A percentile compares a stretch with the other conserved stretches of the same genome.
These are phyloP conservation scores for Cylindrodendrum hubeiense DNA, from an alignment of 2,329 filamentous ascomycete genomes.

Conservation along the genomic window DNA sequence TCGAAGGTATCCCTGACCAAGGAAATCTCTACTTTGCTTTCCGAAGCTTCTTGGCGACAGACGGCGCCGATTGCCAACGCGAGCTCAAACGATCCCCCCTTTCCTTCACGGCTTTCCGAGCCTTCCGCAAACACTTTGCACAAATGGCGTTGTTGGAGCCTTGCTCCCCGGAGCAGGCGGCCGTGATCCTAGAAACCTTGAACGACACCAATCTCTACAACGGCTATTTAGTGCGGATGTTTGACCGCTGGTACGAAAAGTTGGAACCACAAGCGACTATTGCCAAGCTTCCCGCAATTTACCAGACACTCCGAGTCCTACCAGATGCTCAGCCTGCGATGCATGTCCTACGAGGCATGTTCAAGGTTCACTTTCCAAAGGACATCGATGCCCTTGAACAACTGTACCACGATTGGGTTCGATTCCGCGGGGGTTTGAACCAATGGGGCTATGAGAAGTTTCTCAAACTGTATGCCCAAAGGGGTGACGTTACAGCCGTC, in stretches of 20 bases:
- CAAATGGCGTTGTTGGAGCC: conserved; percentile 47
- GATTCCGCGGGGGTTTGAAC: conserved; percentile 54
- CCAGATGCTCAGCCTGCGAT: conserved; percentile 52
- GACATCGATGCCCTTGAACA: conserved; percentile 58
- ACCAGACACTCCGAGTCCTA: conserved; percentile 59
- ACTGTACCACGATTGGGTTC: conserved; percentile 63
- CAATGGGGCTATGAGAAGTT: conserved; percentile 62
- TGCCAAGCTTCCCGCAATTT: conserved; percentile 56
- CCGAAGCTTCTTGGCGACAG: conserved; percentile 47
- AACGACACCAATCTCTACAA: conserved; percentile 57
- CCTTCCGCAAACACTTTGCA: conserved; percentile 49
- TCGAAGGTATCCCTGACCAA: conserved; percentile 45
- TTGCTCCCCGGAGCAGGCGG: conserved; percentile 50
- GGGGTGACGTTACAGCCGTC: conserved; percentile 61
- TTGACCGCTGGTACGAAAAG: conserved; percentile 45
- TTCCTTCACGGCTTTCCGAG: conserved; percentile 40
- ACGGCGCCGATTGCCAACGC: conserved; percentile 39
- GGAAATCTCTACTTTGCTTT: conserved; percentile 50
- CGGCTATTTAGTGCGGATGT: conserved; percentile 54
- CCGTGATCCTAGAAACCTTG: conserved; percentile 55
- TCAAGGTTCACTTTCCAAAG: conserved; percentile 55
- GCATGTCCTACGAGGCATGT: conserved; percentile 58
- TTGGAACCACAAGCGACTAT: conserved; percentile 45
- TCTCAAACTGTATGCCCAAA: conserved; percentile 61
- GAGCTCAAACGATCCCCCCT: conserved; percentile 37